A percentile compares a stretch with the other conserved stretches of the same genome.
Conservation (phyloP, 345 rosid species). For the Camelina neglecta region DNA sequence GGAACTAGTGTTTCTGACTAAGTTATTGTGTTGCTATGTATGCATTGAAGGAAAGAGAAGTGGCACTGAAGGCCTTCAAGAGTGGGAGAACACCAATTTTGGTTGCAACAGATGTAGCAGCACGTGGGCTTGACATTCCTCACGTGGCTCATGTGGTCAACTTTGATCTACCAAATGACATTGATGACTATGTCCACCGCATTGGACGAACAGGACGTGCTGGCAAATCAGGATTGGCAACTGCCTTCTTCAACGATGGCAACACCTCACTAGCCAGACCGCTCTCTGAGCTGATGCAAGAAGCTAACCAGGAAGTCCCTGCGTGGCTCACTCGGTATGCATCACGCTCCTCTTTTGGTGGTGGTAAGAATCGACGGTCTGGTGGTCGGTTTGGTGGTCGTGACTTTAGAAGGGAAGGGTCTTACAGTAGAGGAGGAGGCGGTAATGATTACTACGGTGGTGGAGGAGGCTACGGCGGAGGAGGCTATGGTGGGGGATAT, state of each 20-base stretch:
- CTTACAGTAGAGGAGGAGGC: slow-evolving; percentile 61
- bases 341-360: slow-evolving; percentile 65
- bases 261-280: slow-evolving; percentile 74
- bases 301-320: slow-evolving; percentile 95
- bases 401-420: slow-evolving; percentile 78
- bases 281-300: slow-evolving; percentile 84
- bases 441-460: slow-evolving; percentile 52
- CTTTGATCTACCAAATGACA: slow-evolving; percentile 95
- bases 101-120: slow-evolving; percentile 94
- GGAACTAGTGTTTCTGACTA: slow-evolving; percentile 4
- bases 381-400: slow-evolving; percentile 91
- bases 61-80: slow-evolving; percentile 81
- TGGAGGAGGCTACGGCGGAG: slow-evolving; percentile 35
- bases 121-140: slow-evolving; percentile 90
- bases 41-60: slow-evolving; percentile 85
- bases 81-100: slow-evolving; percentile 88
- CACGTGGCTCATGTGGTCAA: slow-evolving; percentile 94
- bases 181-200: slow-evolving; percentile 96
- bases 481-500: slow-evolving; percentile 53
- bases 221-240: slow-evolving; percentile 88
- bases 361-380: slow-evolving; percentile 74
- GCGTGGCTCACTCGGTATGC: slow-evolving; percentile 89
- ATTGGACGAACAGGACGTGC: slow-evolving; percentile 99
- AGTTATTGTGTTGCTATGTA: slow-evolving; percentile 20
- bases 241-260: slow-evolving; percentile 92